Evolutionary conservation across 805 yeast genomes (phyloP), one percentile per base, ranked within the genome.

Genomic region (Wickerhamomyces rabaulensis): DNA sequence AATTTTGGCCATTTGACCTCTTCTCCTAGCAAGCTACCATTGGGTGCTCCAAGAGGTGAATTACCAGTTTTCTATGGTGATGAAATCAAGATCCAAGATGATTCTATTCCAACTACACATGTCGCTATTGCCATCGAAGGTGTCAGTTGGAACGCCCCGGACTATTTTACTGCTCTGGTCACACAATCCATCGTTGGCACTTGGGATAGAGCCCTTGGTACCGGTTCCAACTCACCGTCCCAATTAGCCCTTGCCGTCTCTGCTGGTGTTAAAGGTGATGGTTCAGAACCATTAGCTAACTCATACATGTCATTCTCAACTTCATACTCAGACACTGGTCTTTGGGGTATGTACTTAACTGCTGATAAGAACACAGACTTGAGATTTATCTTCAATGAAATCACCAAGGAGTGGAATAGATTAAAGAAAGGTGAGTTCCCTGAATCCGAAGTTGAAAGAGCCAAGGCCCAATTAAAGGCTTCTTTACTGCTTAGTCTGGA

Each of bases 71-170:
- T 94, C 64, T 70, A 80, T 52, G 92, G 95, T 39, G 92, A 90
- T 48, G 97, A 94, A 66, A 80, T 86, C 49, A 82, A 90, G 58
- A 77, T 90, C 47, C 83, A 84, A 56, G 97, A 94, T 57, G 80
- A 80, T 52, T 72, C 94, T 1, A 69, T 94, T 59, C 96, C 97
- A 27, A 82, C 81, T 8, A 90, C 97, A 1, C 95, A 94, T 67
- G 79, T 91, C 46, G 99, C 97, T 5, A 70, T 94, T 44, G 94
- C 97, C 12, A 84, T 94, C n/a, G 98, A 94, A 72, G 98, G 99
- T 57, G 97, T 91, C 21, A 84, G 96, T 35, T 94, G 99, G 99
- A 84, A 87, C 33, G 88, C 94, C 3, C 89, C 95, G 10, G 97
- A 94, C 65, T 94, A 91, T 69, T 91, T 90, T 73, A 85, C 95